Evolutionary conservation across 768 basidiomycete genomes (phyloP), one percentile per base, ranked within the genome.

Genomic region (Clitopilus passeckerianus): DNA sequence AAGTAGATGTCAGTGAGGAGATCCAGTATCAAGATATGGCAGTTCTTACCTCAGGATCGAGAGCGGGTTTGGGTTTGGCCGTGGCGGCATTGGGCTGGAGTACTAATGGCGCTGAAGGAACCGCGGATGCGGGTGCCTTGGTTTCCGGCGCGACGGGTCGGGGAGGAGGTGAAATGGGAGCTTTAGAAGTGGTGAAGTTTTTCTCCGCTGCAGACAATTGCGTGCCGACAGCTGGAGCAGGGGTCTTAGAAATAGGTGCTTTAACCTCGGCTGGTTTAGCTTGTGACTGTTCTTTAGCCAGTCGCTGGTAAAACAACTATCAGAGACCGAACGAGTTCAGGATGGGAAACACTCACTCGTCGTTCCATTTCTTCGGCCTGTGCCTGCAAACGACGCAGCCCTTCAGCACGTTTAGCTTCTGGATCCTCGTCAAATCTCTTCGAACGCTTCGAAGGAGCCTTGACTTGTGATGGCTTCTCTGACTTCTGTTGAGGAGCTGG

Each of bases 311-410:
- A 18, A 18, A 23, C 7, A 30, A 7, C 27, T 4, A 30, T 30
- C 27, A 30, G 27, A 23, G 12, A 50, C 5, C 20, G 18, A 57
- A 20, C 50, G 33, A 9, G 5, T 27, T n/a, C 15, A 15, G 34
- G n/a, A 57, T 41, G 5, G 14, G 20, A 14, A 37, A 54, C 30
- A 53, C 64, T 55, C 10, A 66, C 69, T 62, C 56, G 52, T 54
- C 66, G 64, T 12, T 61, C 59, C 30, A 65, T 63, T 54, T 67
- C 66, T 55, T 68, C 66, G 22, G 67, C 69, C 57, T 70, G 67
- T 23, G 56, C 65, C 30, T 65, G 62, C 7, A 68, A 62, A 33
- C 69, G 69, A 22, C 62, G 60, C 23, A 67, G 30, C 16, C 64
- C 66, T 50, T 68, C 66, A 10, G 64, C 65, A 5, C 65, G 64